Evolutionary conservation across 306 rosid species (phyloP).

Genomic region (Delonix regia): DNA sequence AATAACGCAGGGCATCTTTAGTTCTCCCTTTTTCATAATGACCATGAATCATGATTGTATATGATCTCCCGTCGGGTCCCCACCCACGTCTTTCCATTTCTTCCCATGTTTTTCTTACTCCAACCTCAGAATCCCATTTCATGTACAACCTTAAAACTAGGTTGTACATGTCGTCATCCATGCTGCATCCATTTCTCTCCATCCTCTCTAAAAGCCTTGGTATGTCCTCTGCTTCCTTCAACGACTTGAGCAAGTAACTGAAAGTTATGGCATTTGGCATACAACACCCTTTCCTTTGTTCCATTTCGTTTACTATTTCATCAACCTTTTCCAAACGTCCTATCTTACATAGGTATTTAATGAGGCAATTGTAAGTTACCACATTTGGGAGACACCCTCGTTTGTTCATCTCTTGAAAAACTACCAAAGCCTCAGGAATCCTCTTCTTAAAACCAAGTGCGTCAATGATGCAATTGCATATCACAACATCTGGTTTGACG

Average conservation of each 20-base stretch:
- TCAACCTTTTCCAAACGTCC: constrained; percentile 62
- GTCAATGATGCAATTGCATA: constrained; percentile 72
- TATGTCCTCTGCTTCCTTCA: constrained; percentile 63
- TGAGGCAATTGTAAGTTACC: constrained; percentile 68
- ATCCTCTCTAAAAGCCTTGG: constrained; percentile 52
- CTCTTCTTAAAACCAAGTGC: constrained; percentile 94
- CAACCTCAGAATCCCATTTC: constrained; percentile 64
- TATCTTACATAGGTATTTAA: constrained; percentile 71
- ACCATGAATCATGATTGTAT: constrained; percentile 77
- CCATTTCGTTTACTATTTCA: constrained; percentile 74
- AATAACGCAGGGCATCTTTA: constrained; percentile 60
- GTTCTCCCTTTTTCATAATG: constrained; percentile 59
- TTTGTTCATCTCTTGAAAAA: constrained; percentile 59
- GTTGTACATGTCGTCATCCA: constrained; percentile 64
- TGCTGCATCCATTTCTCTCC: constrained; percentile 60
- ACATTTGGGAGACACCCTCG: constrained; percentile 57
- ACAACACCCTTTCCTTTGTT: constrained; percentile 50
- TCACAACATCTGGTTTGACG: constrained; percentile 61
- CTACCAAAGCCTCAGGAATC: constrained; percentile 69
- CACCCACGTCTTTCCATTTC: constrained; percentile 69
- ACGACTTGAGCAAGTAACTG: constrained; percentile 59
- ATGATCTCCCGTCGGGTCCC: constrained; percentile 67
- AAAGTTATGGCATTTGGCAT: constrained; percentile 64
- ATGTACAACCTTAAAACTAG: constrained; percentile 71
- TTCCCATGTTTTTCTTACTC: constrained; percentile 63